Evolutionary conservation across 805 yeast genomes (phyloP).

Genomic region (Wickerhamiella azymoides): DNA sequence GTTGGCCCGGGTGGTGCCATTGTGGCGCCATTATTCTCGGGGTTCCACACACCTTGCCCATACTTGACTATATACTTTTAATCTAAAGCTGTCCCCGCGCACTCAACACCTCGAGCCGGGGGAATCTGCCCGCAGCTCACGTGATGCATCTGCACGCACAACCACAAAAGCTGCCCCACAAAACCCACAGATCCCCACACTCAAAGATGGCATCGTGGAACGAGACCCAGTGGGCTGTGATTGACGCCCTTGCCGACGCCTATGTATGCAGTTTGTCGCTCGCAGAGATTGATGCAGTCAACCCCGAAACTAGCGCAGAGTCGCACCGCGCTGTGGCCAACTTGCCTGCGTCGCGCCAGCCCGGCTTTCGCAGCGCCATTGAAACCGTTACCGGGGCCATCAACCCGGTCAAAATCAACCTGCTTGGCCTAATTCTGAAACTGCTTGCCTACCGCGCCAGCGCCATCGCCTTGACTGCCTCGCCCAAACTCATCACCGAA

Average conservation of each 20-base stretch:
- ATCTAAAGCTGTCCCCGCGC: too few relatives aligned
- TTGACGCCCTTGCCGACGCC: constrained; percentile 5
- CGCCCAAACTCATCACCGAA: constrained; percentile 16
- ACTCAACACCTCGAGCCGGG: too few relatives aligned
- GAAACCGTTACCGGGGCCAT: not conserved
- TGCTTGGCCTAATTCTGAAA: constrained; percentile 14
- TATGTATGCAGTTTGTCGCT: not conserved
- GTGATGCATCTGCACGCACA: too few relatives aligned
- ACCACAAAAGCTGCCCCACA: not conserved
- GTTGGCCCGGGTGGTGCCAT: too few relatives aligned
- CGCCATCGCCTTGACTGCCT: constrained; percentile 18
- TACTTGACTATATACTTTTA: too few relatives aligned
- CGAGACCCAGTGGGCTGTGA: constrained; percentile 1
- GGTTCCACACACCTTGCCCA: too few relatives aligned
- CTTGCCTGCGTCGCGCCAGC: not conserved
- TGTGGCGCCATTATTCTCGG: too few relatives aligned
- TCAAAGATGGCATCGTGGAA: not conserved
- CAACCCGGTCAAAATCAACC: not conserved
- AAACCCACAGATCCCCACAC: not conserved
- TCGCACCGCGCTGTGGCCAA: not conserved
- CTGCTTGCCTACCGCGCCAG: constrained; percentile 17
- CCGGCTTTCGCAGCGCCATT: not conserved
- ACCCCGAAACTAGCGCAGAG: constrained; percentile 2
- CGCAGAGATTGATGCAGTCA: not conserved
- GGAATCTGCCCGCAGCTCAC: too few relatives aligned